phyloP scores from a whole-genome alignment of 148 eudicot genomes.

The Persicaria maculosa region DNA sequence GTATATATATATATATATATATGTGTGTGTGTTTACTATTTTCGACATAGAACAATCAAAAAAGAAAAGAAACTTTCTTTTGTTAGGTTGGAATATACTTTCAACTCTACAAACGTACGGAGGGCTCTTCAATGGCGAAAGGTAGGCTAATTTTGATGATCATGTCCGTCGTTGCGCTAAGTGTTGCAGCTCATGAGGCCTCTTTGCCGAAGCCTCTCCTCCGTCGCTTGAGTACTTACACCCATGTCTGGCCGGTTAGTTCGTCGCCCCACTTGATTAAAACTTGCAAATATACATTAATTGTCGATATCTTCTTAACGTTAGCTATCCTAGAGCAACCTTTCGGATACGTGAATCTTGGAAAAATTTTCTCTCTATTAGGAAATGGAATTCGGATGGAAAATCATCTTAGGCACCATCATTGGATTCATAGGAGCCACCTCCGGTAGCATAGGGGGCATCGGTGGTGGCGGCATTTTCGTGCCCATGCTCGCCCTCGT shows the following conservation, averaged over 20 bases:
- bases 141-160: neutral
- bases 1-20: no score
- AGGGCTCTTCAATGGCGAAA: neutral
- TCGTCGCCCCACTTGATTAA: no score
- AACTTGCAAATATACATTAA: no score
- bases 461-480: slow-evolving; percentile 3
- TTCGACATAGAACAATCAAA: no score
- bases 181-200: neutral
- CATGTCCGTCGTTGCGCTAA: neutral
- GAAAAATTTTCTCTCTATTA: neutral
- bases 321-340: no score
- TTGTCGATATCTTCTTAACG: no score
- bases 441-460: neutral
- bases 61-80: no score
- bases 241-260: slow-evolving; percentile 7
- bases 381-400: slow-evolving; percentile 9
- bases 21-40: no score
- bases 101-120: no score
- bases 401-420: neutral
- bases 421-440: neutral
- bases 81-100: no score
- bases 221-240: neutral
- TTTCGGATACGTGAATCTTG: neutral
- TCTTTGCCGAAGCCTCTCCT: neutral
- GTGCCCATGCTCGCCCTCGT: slow-evolving; percentile 8